Evolutionary conservation across 495 filamentous ascomycete species (phyloP).

Genomic region (Hypoxylon fuscum): DNA sequence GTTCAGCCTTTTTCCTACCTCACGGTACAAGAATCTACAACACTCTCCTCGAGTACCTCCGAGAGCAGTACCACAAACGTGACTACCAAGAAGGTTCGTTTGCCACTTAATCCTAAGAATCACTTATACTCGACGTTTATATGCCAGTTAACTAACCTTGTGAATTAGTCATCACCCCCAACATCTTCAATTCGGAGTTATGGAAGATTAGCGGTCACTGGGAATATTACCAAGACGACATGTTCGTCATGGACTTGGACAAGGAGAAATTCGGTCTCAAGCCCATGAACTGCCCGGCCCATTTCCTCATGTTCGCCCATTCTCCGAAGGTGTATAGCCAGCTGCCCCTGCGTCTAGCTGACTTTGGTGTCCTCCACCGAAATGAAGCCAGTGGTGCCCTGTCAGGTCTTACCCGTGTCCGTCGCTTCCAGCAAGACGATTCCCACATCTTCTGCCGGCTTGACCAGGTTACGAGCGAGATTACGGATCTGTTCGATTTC

Average conservation of each 20-base stretch:
- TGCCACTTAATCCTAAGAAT: not conserved
- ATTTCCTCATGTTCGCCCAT: constrained; percentile 80
- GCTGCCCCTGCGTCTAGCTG: constrained; percentile 87
- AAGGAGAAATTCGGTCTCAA: constrained; percentile 89
- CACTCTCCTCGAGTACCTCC: constrained; percentile 78
- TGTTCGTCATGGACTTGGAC: constrained; percentile 92
- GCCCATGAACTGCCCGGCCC: constrained; percentile 98
- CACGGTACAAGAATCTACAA: constrained; percentile 94
- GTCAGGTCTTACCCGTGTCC: constrained; percentile 87
- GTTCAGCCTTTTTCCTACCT: constrained; percentile 93
- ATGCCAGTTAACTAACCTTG: not conserved
- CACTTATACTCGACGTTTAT: not conserved
- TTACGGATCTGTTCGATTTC: constrained; percentile 89
- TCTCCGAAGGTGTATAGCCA: constrained; percentile 86
- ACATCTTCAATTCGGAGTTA: constrained; percentile 90
- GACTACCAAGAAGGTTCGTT: constrained; percentile 79
- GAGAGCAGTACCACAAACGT: constrained; percentile 89
- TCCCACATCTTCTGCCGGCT: constrained; percentile 90
- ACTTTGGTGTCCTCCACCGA: constrained; percentile 94
- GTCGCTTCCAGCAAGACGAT: constrained; percentile 95
- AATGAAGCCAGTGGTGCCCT: constrained; percentile 95
- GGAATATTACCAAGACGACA: constrained; percentile 95
- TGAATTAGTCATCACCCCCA: constrained; percentile 79
- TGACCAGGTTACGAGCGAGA: constrained; percentile 82
- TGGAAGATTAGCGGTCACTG: constrained; percentile 97